phyloP scores from a whole-genome alignment of 2,329 filamentous ascomycete species.

The Colletotrichum eremochloae region DNA sequence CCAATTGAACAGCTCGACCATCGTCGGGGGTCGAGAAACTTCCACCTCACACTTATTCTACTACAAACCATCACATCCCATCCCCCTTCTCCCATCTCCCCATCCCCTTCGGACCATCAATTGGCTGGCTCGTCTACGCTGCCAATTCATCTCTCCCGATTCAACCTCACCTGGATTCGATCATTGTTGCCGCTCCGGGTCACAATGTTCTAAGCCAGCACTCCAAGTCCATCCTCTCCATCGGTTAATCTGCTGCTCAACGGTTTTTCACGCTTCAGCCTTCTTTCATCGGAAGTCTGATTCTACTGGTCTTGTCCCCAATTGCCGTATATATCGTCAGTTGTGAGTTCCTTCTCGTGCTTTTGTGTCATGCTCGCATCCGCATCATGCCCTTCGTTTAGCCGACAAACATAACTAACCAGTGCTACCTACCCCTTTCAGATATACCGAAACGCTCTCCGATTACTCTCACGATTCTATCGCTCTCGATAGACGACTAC shows the following conservation, averaged over 20 bases:
- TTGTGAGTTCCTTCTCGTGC: conserved; percentile 14
- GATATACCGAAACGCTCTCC: conserved; percentile 37
- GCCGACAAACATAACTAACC: conserved; percentile 8
- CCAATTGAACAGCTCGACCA: conserved; percentile 43
- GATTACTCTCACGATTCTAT: conserved; percentile 17
- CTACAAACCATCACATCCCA: conserved; percentile 46
- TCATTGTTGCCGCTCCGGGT: conserved; percentile 42
- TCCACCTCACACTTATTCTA: conserved; percentile 58
- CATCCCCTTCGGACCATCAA: conserved; percentile 43
- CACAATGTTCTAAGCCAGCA: conserved; percentile 55
- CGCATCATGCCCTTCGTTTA: not conserved
- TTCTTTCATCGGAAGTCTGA: conserved; percentile 40
- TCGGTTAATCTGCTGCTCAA: conserved; percentile 40
- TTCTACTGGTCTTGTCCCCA: conserved; percentile 42
- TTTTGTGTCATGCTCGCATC: not conserved
- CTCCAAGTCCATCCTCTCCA: conserved; percentile 29
- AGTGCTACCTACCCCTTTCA: conserved; percentile 19
- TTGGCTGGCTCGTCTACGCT: conserved; percentile 30
- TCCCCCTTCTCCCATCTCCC: conserved; percentile 46
- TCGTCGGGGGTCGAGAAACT: conserved; percentile 54
- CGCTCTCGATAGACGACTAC: conserved; percentile 23
- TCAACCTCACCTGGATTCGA: conserved; percentile 55
- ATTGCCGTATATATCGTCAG: conserved; percentile 34
- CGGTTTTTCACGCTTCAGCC: conserved; percentile 41
- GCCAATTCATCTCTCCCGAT: conserved; percentile 47